Percentiles rank a stretch among this genome's conserved stretches.
Evolutionary conservation across 2,329 filamentous ascomycete species (phyloP).

Genomic region (Sclerotinia nivalis): DNA sequence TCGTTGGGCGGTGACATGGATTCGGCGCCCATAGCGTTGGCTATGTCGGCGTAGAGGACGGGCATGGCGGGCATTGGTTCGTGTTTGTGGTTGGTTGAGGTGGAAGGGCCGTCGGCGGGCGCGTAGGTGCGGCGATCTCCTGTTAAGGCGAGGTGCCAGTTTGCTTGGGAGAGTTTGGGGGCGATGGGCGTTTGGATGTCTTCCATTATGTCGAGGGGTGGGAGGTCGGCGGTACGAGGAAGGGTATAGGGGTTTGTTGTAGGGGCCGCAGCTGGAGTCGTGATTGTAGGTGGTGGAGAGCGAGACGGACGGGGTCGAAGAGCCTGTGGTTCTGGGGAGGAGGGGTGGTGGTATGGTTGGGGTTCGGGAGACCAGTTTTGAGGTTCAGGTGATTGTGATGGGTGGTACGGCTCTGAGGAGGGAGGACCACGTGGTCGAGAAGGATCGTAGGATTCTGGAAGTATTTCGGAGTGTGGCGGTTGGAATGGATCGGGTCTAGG

Average conservation of each 20-base stretch:
- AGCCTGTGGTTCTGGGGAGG: background rate
- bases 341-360: background rate
- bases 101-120: background rate
- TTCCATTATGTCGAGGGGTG: constrained; percentile 20
- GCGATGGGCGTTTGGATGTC: constrained; percentile 7
- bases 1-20: background rate
- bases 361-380: constrained; percentile 1
- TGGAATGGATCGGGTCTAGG: background rate
- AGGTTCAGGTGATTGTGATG: constrained; percentile 11
- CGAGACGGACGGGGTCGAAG: constrained; percentile 6
- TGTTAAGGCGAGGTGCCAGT: constrained; percentile 20
- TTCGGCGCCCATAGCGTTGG: constrained; percentile 6
- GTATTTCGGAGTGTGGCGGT: constrained; percentile 15
- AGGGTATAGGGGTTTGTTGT: background rate
- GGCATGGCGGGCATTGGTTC: constrained; percentile 19
- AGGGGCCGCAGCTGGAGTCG: background rate
- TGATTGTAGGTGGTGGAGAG: constrained; percentile 5
- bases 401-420: background rate
- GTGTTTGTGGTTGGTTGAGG: background rate
- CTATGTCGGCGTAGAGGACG: constrained; percentile 13
- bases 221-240: constrained; percentile 10
- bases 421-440: background rate
- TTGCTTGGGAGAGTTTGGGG: background rate
- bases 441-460: constrained; percentile 13
- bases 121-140: constrained; percentile 20